Evolutionary conservation across 75 land plant species (phyloP).

Genomic region (Sequoiadendron giganteum): DNA sequence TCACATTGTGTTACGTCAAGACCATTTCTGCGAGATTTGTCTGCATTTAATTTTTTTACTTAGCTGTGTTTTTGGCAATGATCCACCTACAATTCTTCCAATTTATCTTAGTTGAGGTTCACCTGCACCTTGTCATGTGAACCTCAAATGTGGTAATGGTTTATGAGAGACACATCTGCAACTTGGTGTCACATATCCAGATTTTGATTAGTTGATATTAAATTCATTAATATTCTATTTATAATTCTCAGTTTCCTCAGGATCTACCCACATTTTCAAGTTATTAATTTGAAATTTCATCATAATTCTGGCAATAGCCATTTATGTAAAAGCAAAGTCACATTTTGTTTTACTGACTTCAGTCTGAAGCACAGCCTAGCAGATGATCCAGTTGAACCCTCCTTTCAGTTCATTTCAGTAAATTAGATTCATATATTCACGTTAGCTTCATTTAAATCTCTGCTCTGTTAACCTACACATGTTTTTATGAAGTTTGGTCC

Average conservation of each 20-base stretch:
- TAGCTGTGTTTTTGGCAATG: neutral
- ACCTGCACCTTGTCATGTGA: neutral
- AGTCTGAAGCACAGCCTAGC: neutral
- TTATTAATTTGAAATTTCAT: neutral
- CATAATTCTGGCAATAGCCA: neutral
- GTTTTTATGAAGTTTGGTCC: too few species aligned
- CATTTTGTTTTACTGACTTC: neutral
- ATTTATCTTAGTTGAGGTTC: neutral
- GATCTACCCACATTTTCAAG: neutral
- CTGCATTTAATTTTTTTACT: neutral
- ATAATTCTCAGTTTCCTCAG: neutral
- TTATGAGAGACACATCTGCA: neutral
- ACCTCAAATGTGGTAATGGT: neutral
- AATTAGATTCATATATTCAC: neutral
- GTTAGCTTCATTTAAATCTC: too few species aligned
- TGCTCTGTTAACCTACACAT: too few species aligned
- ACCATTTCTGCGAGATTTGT: neutral
- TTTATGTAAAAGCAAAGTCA: neutral
- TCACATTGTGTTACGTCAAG: neutral
- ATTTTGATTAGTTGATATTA: neutral
- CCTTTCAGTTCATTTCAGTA: neutral
- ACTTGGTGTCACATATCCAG: neutral
- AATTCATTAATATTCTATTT: neutral
- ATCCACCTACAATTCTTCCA: neutral
- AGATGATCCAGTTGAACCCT: neutral